These are phyloP conservation scores for Batkoa obscura DNA, from an alignment of 371 early-diverging fungal genomes.

Conservation along the genomic window DNA sequence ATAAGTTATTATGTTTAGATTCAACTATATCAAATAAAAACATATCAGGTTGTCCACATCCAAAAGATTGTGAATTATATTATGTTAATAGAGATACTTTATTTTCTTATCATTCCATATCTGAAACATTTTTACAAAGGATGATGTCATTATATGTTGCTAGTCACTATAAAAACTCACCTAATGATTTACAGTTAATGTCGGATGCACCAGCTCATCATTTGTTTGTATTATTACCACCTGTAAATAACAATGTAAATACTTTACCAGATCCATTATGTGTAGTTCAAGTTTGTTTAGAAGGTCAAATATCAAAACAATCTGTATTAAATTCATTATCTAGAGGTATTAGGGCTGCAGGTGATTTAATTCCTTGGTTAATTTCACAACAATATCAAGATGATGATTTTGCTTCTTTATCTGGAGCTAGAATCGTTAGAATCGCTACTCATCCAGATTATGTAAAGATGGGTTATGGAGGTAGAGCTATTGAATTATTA, in stretches of 20 bases:
- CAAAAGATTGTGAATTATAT: constrained; percentile 84
- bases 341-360: constrained; percentile 71
- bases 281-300: constrained; percentile 83
- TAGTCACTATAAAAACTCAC: constrained; percentile 98
- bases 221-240: constrained; percentile 90
- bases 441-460: constrained; percentile 98
- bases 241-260: constrained; percentile 41
- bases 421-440: constrained; percentile 97
- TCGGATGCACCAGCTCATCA: constrained; percentile 98
- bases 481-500: constrained; percentile 65
- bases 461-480: constrained; percentile 94
- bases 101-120: constrained; percentile 87
- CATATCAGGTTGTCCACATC: constrained; percentile 79
- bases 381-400: constrained; percentile 90
- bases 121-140: constrained; percentile 90
- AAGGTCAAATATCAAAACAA: constrained; percentile 84
- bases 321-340: constrained; percentile 64
- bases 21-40: constrained; percentile 62
- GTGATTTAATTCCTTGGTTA: constrained; percentile 98
- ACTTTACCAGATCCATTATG: constrained; percentile 86
- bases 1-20: constrained; percentile 85
- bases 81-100: constrained; percentile 92
- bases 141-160: constrained; percentile 95
- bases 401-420: constrained; percentile 81
- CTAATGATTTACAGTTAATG: constrained; percentile 96